These are phyloP conservation scores for Hortaea werneckii DNA, from an alignment of 2,329 filamentous ascomycete species.

Conservation along the genomic window DNA sequence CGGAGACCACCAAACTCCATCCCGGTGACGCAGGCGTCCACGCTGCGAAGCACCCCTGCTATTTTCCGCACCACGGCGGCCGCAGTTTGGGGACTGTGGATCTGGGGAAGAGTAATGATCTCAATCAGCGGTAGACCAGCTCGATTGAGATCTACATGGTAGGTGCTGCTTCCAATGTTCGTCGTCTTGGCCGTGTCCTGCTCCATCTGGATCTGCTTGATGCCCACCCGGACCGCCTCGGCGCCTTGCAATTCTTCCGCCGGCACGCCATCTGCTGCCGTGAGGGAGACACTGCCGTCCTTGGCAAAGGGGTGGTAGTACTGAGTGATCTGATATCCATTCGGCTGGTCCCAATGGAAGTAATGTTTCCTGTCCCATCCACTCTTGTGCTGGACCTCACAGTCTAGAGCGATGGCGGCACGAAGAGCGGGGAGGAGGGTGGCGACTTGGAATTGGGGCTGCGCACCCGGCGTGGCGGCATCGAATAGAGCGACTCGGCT, in stretches of 20 bases:
- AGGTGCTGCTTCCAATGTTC: slow-evolving; percentile 59
- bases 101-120: slow-evolving; percentile 84
- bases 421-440: slow-evolving; percentile 82
- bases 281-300: slow-evolving; percentile 62
- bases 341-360: slow-evolving; percentile 96
- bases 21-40: slow-evolving; percentile 77
- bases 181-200: slow-evolving; percentile 96
- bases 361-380: slow-evolving; percentile 96
- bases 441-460: slow-evolving; percentile 73
- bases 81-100: slow-evolving; percentile 78
- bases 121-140: slow-evolving; percentile 86
- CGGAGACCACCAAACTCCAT: slow-evolving; percentile 89
- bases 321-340: slow-evolving; percentile 95
- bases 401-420: slow-evolving; percentile 75
- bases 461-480: slow-evolving; percentile 75
- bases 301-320: slow-evolving; percentile 66
- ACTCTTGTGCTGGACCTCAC: slow-evolving; percentile 64
- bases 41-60: slow-evolving; percentile 65
- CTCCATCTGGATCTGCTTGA: slow-evolving; percentile 93
- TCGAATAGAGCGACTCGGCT: slow-evolving; percentile 85
- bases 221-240: slow-evolving; percentile 62
- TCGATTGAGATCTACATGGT: slow-evolving; percentile 88
- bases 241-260: slow-evolving; percentile 58
- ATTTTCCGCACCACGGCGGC: slow-evolving; percentile 84
- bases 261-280: slow-evolving; percentile 65